phyloP scores from a whole-genome alignment of 352 stramenopile genomes.

The Nothophytophthora sp. region DNA sequence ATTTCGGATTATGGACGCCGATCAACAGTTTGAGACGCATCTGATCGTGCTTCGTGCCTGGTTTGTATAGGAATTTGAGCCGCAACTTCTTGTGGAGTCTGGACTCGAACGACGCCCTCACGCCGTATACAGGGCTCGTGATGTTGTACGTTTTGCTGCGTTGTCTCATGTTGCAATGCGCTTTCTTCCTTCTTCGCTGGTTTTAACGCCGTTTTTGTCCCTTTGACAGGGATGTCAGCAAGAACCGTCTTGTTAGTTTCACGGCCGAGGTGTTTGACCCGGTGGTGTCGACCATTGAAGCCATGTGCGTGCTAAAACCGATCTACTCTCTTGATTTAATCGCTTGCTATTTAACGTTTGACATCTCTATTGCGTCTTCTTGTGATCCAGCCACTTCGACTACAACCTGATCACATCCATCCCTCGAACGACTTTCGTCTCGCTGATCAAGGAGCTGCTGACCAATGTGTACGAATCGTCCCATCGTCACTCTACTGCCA shows the following conservation, averaged over 20 bases:
- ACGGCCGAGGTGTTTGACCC: conserved; percentile 46
- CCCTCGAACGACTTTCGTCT: conserved; percentile 52
- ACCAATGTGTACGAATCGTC: conserved; percentile 45
- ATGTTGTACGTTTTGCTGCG: conserved; percentile 38
- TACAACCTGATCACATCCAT: conserved; percentile 64
- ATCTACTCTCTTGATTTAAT: background rate
- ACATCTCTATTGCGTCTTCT: background rate
- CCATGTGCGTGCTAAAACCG: conserved; percentile 38
- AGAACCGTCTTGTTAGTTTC: conserved; percentile 61
- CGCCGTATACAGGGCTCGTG: conserved; percentile 38
- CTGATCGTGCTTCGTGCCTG: conserved; percentile 1
- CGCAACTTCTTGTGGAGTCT: conserved; percentile 66
- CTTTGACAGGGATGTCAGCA: conserved; percentile 49
- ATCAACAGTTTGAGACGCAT: background rate
- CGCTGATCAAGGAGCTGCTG: conserved; percentile 38
- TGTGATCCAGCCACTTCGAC: conserved; percentile 44
- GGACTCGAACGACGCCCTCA: conserved; percentile 47
- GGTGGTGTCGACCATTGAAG: conserved; percentile 44
- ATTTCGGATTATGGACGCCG: background rate
- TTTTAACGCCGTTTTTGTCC: background rate
- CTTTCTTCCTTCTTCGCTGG: background rate
- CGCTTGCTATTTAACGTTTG: background rate
- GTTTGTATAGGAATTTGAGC: conserved; percentile 50
- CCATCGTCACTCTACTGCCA: background rate
- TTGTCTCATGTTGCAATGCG: background rate